These are phyloP conservation scores for Coffea humblotiana DNA, from an alignment of 305 asterid genomes.

Conservation along the genomic window DNA sequence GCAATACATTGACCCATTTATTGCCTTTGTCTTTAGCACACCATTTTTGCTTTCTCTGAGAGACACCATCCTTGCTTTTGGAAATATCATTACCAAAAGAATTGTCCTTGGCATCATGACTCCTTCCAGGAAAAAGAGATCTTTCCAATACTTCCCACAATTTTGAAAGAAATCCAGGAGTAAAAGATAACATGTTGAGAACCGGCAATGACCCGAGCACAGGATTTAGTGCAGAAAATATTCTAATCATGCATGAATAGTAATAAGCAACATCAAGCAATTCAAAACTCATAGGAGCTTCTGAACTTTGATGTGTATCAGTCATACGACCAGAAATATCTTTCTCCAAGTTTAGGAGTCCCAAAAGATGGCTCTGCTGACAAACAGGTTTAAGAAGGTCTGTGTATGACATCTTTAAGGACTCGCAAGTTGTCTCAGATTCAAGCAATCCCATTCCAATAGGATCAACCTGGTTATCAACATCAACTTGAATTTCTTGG, in stretches of 20 bases:
- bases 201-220: slow-evolving; percentile 74
- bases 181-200: slow-evolving; percentile 87
- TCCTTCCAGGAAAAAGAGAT: slow-evolving; percentile 46
- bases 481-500: slow-evolving; percentile 47
- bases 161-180: slow-evolving; percentile 80
- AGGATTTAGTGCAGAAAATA: slow-evolving; percentile 67
- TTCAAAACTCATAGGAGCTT: slow-evolving; percentile 40
- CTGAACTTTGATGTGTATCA: slow-evolving; percentile 34
- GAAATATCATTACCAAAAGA: slow-evolving; percentile 29
- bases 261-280: slow-evolving; percentile 66
- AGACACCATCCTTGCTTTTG: slow-evolving; percentile 40
- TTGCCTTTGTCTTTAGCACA: slow-evolving; percentile 60
- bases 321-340: slow-evolving; percentile 32
- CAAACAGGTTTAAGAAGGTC: slow-evolving; percentile 69
- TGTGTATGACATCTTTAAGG: slow-evolving; percentile 56
- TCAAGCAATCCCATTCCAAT: slow-evolving; percentile 23
- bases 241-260: slow-evolving; percentile 78
- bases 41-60: slow-evolving; percentile 53
- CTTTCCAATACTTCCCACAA: slow-evolving; percentile 78
- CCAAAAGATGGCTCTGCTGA: slow-evolving; percentile 81
- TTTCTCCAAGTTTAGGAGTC: slow-evolving; percentile 54
- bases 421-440: slow-evolving; percentile 51
- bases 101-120: slow-evolving; percentile 27
- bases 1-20: slow-evolving; percentile 75
- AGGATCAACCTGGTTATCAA: slow-evolving; percentile 40